phyloP scores from a whole-genome alignment of 768 basidiomycete genomes.

The Lentinula boryana region DNA sequence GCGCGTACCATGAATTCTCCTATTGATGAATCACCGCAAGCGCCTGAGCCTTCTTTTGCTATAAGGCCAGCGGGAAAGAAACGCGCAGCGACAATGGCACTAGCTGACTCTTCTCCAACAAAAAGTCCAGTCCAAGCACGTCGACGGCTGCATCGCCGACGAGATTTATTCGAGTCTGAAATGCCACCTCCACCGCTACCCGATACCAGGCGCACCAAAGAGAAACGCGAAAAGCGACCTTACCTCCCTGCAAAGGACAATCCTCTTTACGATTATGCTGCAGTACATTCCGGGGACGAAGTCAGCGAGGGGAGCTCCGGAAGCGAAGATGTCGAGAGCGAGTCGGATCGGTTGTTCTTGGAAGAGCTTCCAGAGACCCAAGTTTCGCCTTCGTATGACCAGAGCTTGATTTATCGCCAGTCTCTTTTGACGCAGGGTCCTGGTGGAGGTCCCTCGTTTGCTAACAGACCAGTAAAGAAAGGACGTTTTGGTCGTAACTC shows the following conservation, averaged over 20 bases:
- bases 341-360: constrained; percentile 65
- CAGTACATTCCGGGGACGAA: constrained; percentile 78
- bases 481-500: constrained; percentile 34
- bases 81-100: constrained; percentile 5
- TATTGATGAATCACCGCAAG: background rate
- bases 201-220: constrained; percentile 9
- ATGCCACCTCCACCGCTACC: constrained; percentile 8
- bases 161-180: constrained; percentile 18
- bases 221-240: constrained; percentile 11
- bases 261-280: constrained; percentile 60
- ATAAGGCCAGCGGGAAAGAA: constrained; percentile 35
- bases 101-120: background rate
- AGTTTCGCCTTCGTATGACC: constrained; percentile 66
- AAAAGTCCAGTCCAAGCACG: background rate
- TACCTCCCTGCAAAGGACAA: constrained; percentile 21
- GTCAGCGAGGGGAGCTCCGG: constrained; percentile 56
- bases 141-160: constrained; percentile 6
- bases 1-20: constrained; percentile 12
- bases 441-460: constrained; percentile 46
- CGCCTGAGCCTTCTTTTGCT: constrained; percentile 38
- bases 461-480: constrained; percentile 38
- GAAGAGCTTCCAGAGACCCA: constrained; percentile 63
- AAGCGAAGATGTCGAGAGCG: constrained; percentile 51
- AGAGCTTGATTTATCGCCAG: constrained; percentile 60
- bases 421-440: constrained; percentile 71